Evolutionary conservation across 2,329 filamentous ascomycete species (phyloP).

Genomic region (Colletotrichum navitas): DNA sequence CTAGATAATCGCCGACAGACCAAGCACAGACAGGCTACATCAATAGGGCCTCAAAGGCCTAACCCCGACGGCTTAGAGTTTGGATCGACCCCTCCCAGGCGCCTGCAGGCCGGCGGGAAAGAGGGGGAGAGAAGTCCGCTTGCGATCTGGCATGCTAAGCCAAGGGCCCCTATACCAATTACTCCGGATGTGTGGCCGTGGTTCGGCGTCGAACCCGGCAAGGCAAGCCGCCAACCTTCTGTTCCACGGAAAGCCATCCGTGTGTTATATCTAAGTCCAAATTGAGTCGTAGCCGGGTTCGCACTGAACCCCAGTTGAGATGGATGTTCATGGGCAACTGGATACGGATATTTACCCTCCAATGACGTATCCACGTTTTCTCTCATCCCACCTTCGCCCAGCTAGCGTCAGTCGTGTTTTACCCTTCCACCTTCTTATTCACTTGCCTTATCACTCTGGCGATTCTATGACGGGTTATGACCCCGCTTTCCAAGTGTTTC

Average conservation of each 20-base stretch:
- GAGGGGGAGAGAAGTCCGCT: neutral
- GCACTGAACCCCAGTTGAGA: neutral
- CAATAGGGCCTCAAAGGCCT: conserved; percentile 30
- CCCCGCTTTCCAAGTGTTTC: conserved; percentile 31
- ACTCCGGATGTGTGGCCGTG: conserved; percentile 3
- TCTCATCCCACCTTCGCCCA: conserved; percentile 6
- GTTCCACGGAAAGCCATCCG: conserved; percentile 18
- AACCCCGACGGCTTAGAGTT: conserved; percentile 38
- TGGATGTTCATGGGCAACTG: neutral
- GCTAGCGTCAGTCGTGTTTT: conserved; percentile 30
- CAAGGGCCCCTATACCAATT: neutral
- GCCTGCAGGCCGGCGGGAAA: neutral
- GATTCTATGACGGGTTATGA: conserved; percentile 24
- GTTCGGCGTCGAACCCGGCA: neutral
- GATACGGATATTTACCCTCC: neutral
- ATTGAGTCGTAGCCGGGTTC: neutral
- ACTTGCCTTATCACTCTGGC: conserved; percentile 13
- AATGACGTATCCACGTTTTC: conserved; percentile 27
- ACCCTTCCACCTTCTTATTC: conserved; percentile 14
- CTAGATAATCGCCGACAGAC: conserved; percentile 36
- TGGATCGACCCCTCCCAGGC: conserved; percentile 3
- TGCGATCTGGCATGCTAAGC: neutral
- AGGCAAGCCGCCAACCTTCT: neutral
- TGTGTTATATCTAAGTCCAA: neutral
- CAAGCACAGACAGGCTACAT: conserved; percentile 14